Evolutionary conservation across 1,139 yeast genomes (phyloP), one percentile per base, ranked within the genome.

Genomic region (Geotrichum klebahnii): DNA sequence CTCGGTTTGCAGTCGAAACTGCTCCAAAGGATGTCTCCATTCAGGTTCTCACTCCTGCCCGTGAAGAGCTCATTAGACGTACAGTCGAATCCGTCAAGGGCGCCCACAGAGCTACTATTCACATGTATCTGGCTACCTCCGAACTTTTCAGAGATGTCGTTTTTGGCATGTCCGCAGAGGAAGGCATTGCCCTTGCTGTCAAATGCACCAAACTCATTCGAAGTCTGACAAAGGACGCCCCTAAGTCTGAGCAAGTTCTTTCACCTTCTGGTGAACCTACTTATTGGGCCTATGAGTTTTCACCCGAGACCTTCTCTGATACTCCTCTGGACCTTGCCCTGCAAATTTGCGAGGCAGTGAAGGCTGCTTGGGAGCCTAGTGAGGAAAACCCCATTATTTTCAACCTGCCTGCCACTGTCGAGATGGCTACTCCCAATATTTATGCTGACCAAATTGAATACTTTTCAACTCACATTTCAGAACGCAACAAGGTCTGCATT

Each of bases 361-460:
- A 87, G 70, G 73, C 74, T 26, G 97, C 92, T 6, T 92, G 98
- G 98, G 89, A 74, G 54, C 97, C 97, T 48, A 70, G 86, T 5
- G 81, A 60, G 29, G 92, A 85, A 53, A 77, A 79, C 58, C 96
- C 96, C 54, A 88, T 92, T 61, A 88, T 92, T 60, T 90, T 92
- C 77, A 92, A 92, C 73, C 77, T 92, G 61, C 98, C 98, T 9
- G 97, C 98, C 38, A 92, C 98, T n/a, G 97, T 92, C 35, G 98
- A 92, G 73, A 85, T 90, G 78, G 74, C 95, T 23, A 79, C 94
- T 39, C 98, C 97, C 56, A 92, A 92, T 67, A 82, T 90, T 40
- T 92, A 88, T 63, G 98, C 97, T 48, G 97, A 92, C 70, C 97
- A 90, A 73, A 82, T 92, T 57, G 98, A 92, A 71, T 89, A 84